phyloP scores from a whole-genome alignment of 2,329 filamentous ascomycete genomes.

The Fusarium pilosicola region DNA sequence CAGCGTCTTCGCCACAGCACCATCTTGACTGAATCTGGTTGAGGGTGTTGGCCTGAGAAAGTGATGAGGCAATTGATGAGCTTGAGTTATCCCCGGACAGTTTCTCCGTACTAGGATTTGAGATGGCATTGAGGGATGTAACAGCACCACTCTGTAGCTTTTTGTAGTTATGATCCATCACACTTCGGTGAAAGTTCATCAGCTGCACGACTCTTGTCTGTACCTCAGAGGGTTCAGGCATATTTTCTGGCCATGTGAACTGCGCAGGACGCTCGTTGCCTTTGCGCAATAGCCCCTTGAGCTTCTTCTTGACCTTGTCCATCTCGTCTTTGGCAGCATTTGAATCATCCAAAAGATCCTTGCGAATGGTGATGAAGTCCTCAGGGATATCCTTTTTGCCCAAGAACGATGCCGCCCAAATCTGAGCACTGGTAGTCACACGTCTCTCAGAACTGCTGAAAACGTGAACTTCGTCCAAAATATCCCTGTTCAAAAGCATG shows the following conservation, averaged over 20 bases:
- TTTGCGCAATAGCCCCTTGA: constrained; percentile 90
- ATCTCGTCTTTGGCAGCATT: constrained; percentile 99
- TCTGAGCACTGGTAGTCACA: constrained; percentile 95
- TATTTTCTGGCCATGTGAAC: constrained; percentile 97
- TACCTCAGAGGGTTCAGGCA: constrained; percentile 93
- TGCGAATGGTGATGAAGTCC: constrained; percentile 89
- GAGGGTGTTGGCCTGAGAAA: constrained; percentile 70
- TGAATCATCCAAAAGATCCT: constrained; percentile 94
- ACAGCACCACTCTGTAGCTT: constrained; percentile 77
- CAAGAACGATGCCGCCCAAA: constrained; percentile 91
- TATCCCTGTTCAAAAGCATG: constrained; percentile 89
- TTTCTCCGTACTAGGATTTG: constrained; percentile 61
- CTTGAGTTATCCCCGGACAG: constrained; percentile 53
- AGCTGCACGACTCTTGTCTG: constrained; percentile 91
- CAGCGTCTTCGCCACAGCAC: constrained; percentile 96
- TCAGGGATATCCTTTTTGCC: constrained; percentile 85
- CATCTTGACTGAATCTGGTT: constrained; percentile 86
- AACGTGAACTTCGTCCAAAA: constrained; percentile 90
- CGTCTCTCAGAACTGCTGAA: constrained; percentile 96
- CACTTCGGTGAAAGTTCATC: constrained; percentile 95
- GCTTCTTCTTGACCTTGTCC: constrained; percentile 99
- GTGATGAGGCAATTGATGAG: constrained; percentile 58
- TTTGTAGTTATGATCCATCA: constrained; percentile 94
- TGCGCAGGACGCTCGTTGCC: constrained; percentile 94
- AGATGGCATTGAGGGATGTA: constrained; percentile 68